phyloP scores from a whole-genome alignment of 148 eudicot genomes.

The Euryodendron excelsum region DNA sequence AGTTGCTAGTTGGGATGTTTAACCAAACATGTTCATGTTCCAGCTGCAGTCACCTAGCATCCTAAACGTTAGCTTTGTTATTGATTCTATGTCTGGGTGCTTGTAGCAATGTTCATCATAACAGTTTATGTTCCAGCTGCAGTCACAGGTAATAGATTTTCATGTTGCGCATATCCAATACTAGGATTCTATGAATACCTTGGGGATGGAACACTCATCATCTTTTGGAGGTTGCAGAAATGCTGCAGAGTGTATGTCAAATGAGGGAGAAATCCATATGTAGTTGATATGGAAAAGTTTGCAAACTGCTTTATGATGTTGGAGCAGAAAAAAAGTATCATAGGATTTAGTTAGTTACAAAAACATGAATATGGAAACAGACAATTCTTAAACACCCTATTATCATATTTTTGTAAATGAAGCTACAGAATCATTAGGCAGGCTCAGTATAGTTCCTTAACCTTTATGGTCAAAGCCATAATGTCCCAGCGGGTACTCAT shows the following conservation, averaged over 20 bases:
- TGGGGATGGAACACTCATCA: not conserved
- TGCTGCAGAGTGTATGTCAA: not conserved
- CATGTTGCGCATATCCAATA: too few relatives aligned
- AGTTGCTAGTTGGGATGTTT: too few relatives aligned
- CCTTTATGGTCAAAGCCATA: conserved; percentile 55
- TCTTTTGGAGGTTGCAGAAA: not conserved
- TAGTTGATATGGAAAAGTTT: not conserved
- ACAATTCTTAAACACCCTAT: not conserved
- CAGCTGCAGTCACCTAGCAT: too few relatives aligned
- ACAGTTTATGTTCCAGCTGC: too few relatives aligned
- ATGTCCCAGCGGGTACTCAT: conserved; percentile 96
- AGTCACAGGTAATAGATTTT: too few relatives aligned
- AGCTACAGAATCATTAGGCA: not conserved
- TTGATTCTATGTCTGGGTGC: too few relatives aligned
- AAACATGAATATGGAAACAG: not conserved
- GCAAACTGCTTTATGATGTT: not conserved
- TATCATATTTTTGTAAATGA: not conserved
- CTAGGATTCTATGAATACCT: too few relatives aligned
- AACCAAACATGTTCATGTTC: too few relatives aligned
- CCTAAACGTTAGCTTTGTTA: too few relatives aligned
- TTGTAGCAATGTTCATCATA: too few relatives aligned
- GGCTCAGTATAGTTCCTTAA: conserved; percentile 42
- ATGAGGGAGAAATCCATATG: not conserved
- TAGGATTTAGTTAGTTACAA: not conserved
- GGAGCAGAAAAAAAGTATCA: not conserved